Conservation (phyloP, 2,329 filamentous ascomycete species). For the Dryadomyces sulphureus region DNA sequence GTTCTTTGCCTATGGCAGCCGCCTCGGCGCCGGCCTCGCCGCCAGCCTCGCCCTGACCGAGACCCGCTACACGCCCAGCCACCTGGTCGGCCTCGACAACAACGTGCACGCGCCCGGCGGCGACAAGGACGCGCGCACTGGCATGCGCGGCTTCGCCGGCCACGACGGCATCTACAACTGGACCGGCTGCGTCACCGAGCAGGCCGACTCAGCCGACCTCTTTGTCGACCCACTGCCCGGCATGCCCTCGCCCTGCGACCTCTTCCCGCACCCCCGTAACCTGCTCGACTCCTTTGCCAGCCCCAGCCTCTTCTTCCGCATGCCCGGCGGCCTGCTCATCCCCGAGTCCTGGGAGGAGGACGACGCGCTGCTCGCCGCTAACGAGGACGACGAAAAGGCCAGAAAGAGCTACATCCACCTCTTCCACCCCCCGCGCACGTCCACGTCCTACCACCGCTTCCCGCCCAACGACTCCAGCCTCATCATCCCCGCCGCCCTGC, state of each 20-base stretch:
- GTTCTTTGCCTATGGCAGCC: constrained; percentile 38
- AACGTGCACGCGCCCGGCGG: too few species aligned
- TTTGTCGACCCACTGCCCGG: constrained; percentile 18
- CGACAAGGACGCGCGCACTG: constrained; percentile 17
- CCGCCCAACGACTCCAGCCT: constrained; percentile 32
- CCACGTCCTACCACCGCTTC: constrained; percentile 21
- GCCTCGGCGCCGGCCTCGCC: constrained; percentile 42
- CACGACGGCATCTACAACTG: constrained; percentile 51
- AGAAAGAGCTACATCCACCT: constrained; percentile 19
- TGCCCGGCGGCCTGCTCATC: constrained; percentile 24
- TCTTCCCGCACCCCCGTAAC: constrained; percentile 34
- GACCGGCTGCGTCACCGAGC: constrained; percentile 32
- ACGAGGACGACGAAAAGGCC: constrained; percentile 4
- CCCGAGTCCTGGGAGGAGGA: background rate
- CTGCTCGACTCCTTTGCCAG: constrained; percentile 48
- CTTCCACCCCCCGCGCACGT: constrained; percentile 14
- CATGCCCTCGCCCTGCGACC: constrained; percentile 8
- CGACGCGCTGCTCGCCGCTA: constrained; percentile 3
- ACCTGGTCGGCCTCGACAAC: too few species aligned
- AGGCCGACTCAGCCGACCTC: constrained; percentile 13
- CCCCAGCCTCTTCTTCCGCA: constrained; percentile 42
- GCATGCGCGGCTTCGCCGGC: constrained; percentile 36
- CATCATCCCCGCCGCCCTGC: constrained; percentile 31
- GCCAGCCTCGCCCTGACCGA: constrained; percentile 43
- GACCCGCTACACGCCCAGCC: constrained; percentile 21